Percentiles rank a stretch among this genome's conserved stretches.
phyloP scores from a whole-genome alignment of 257 asterid genomes.

The Eustoma russellianum region DNA sequence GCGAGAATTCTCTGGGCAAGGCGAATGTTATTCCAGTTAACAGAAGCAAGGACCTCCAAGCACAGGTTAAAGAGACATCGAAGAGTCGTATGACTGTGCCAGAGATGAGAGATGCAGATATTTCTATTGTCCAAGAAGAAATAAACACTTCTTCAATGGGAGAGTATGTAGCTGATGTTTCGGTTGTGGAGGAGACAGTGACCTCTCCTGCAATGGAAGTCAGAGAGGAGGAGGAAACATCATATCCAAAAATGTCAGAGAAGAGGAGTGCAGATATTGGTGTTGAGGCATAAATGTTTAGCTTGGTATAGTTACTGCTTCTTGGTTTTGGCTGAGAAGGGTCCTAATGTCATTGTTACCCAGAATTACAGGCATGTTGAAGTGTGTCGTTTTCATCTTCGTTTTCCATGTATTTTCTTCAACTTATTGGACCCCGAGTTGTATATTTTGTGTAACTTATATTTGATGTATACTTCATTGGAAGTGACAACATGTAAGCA shows the following conservation, averaged over 20 bases:
- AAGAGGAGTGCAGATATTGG: conserved; percentile 21
- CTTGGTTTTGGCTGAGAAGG: conserved; percentile 8
- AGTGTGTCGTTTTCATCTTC: conserved; percentile 12
- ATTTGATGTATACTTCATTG: conserved; percentile 16
- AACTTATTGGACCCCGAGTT: conserved; percentile 24
- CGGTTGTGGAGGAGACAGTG: conserved; percentile 16
- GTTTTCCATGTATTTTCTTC: conserved; percentile 24
- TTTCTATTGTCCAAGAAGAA: conserved; percentile 5
- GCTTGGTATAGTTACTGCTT: conserved; percentile 16
- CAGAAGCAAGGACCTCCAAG: conserved; percentile 23
- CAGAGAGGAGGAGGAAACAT: conserved; percentile 8
- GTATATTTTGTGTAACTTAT: conserved; percentile 47
- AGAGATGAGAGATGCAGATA: background rate
- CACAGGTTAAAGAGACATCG: conserved; percentile 28
- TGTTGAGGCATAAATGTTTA: conserved; percentile 28
- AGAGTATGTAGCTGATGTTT: conserved; percentile 9
- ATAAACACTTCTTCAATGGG: background rate
- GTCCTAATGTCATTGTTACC: conserved; percentile 3
- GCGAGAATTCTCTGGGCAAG: conserved; percentile 24
- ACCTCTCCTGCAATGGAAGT: conserved; percentile 4
- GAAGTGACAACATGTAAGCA: conserved; percentile 10
- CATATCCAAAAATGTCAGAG: conserved; percentile 12
- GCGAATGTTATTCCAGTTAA: conserved; percentile 24
- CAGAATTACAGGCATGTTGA: conserved; percentile 10
- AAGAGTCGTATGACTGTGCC: background rate